Base-by-base conservation (phyloP, 2,329 filamentous ascomycete species). In the Ilyonectria destructans region DNA sequence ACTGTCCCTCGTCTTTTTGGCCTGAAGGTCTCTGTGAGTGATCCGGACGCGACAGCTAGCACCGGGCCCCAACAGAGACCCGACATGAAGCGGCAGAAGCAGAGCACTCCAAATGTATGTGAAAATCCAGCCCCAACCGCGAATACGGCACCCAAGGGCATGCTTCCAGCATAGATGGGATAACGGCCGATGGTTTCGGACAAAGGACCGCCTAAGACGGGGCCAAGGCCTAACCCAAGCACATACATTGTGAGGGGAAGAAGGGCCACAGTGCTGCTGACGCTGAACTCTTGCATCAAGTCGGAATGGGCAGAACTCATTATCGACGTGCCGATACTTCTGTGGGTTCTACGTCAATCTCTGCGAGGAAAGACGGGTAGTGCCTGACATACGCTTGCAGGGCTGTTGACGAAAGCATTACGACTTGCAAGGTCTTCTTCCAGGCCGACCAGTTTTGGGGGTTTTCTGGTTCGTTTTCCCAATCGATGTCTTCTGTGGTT, bases 201-300 rank as follows among this genome's bases (percentile, higher is more conserved):
- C 1, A 91, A 73, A 0, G 89, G 90, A 0, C 89, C 88, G 10
- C 87, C 87, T 15, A 90, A 68, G 58, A 91, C 79, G 7, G 90
- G 90, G 0, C 90, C 90, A 17, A 91, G 81, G 4, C 82, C 88
- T 0, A 92, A 82, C 0, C 89, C 90, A 9, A 91, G 79, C 7
- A 89, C 85, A 76, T 90, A 92, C 6, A 90, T 76, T 0, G 90
- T 86, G 1, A 92, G 77, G 0, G 87, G 86, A 0, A 92, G 79
- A 19, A 92, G 80, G 0, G 90, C 87, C 7, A 85, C 83, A 1
- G 88, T 90, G 56, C 83, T 82, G 15, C 83, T 84, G 15, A 91
- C 83, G 49, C 82, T 71, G 75, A 92, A 92, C 7, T 87, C 82
- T 0, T 74, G 45, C 79, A 85, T 85, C 6, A 92, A 75, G 3